Conservation (phyloP, 2,329 filamentous ascomycete genomes). For the Cladophialophora yegresii region DNA sequence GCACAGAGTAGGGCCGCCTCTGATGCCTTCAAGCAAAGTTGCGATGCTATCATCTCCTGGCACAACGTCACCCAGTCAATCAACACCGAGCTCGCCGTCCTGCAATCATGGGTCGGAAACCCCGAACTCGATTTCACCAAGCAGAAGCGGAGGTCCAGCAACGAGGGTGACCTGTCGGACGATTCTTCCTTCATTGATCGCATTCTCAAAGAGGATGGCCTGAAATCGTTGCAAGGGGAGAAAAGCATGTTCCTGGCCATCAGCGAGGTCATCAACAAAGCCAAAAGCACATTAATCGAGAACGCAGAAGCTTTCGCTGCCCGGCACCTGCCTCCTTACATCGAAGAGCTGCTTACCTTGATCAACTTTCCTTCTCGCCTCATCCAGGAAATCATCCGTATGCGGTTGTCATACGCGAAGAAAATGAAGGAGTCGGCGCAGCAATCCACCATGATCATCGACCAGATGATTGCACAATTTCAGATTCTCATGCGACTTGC, state of each 20-base stretch:
- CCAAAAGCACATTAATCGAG: slow-evolving; percentile 84
- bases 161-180: slow-evolving; percentile 74
- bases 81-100: slow-evolving; percentile 85
- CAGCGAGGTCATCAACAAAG: slow-evolving; percentile 84
- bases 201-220: slow-evolving; percentile 90
- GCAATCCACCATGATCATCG: slow-evolving; percentile 89
- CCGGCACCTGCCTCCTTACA: slow-evolving; percentile 89
- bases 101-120: slow-evolving; percentile 97
- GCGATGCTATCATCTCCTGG: slow-evolving; percentile 89
- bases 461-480: slow-evolving; percentile 97
- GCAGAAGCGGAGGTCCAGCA: slow-evolving; percentile 67
- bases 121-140: slow-evolving; percentile 88
- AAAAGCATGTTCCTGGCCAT: slow-evolving; percentile 83
- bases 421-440: slow-evolving; percentile 94
- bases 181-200: slow-evolving; percentile 93
- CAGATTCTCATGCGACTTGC: slow-evolving; percentile 89
- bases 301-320: slow-evolving; percentile 83
- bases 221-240: slow-evolving; percentile 82
- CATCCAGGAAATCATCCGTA: slow-evolving; percentile 93
- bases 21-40: slow-evolving; percentile 74
- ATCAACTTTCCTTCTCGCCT: slow-evolving; percentile 97
- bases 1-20: slow-evolving; percentile 78
- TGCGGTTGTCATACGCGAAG: slow-evolving; percentile 85
- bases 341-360: slow-evolving; percentile 90
- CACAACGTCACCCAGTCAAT: slow-evolving; percentile 96